Evolutionary conservation across 2,329 filamentous ascomycete genomes (phyloP), one percentile per base, ranked within the genome.

Genomic region (Fonsecaea multimorphosa): DNA sequence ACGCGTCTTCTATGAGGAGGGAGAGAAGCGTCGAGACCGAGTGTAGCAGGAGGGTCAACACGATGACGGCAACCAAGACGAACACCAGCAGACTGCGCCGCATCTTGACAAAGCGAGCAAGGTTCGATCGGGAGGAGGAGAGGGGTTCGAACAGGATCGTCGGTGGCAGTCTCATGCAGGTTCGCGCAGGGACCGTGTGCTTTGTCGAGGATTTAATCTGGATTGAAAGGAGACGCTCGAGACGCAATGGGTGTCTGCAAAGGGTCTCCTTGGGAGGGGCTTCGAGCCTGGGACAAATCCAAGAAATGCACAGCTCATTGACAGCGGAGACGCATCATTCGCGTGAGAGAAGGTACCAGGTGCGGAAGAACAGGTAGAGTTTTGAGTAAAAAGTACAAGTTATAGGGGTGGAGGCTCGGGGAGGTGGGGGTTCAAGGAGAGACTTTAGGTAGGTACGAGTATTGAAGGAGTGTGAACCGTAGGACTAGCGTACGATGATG

Each of bases 1-100:
- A 81, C 68, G 87, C 89, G 78, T 89, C 86, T 77, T 89, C 85
- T 72, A 90, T 82, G 52, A 93, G 82, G 11, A 93, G 83, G 8
- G 87, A 86, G 65, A 93, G 84, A 38, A 93, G 83, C 8, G 89
- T 91, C 79, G 87, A 91, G 73, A 91, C 88, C 68, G 82, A 84
- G 78, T 88, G 84, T 34, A 92, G 78, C 40, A 91, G 82, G 74
- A 89, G 85, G 58, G 82, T 82, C 71, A 92, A 77, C 68, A 92
- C 81, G 66, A 88, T 69, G 58, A 89, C 74, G 74, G 89, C 90
- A 76, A 87, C 81, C 65, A 91, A 72, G 61, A 91, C 78, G 78
- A 89, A 90, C 74, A 89, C 81, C 64, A 87, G 73, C 65, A 87
- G 78, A 74, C 84, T 84, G 78, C 83, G 83, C 72, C 86, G 83